phyloP scores from a whole-genome alignment of 2,329 filamentous ascomycete genomes.

The Byssothecium circinans region DNA sequence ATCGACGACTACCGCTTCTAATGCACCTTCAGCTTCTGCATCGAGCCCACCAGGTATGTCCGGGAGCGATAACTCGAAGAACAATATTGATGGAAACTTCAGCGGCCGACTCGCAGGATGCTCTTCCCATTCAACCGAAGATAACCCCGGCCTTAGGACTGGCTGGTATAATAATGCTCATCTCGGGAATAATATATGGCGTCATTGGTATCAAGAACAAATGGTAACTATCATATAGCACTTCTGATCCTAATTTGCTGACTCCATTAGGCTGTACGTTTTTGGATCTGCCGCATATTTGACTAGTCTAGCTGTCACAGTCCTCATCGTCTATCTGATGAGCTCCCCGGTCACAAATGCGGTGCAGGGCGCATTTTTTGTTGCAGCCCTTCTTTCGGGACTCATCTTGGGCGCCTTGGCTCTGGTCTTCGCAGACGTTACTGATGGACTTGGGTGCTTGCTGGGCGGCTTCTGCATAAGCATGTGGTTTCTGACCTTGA shows the following conservation, averaged over 20 bases:
- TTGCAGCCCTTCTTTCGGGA: conserved; percentile 74
- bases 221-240: conserved; percentile 47
- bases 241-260: conserved; percentile 8
- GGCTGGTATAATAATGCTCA: conserved; percentile 73
- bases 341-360: conserved; percentile 72
- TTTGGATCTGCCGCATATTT: conserved; percentile 80
- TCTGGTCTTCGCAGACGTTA: conserved; percentile 80
- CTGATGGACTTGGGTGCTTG: conserved; percentile 82
- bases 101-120: conserved; percentile 13
- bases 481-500: conserved; percentile 88
- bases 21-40: conserved; percentile 19
- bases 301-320: conserved; percentile 70
- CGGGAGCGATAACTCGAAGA: background rate
- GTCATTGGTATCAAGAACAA: conserved; percentile 82
- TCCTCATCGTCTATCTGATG: conserved; percentile 89
- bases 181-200: conserved; percentile 69
- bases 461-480: conserved; percentile 81
- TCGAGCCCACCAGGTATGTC: conserved; percentile 24
- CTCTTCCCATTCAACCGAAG: conserved; percentile 69
- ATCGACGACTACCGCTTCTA: conserved; percentile 15
- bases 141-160: conserved; percentile 83
- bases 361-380: conserved; percentile 83
- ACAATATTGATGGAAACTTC: background rate
- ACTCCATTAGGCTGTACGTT: conserved; percentile 39
- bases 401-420: conserved; percentile 72